These are phyloP conservation scores for Sarcomyxa edulis DNA, from an alignment of 768 basidiomycete species.

Conservation along the genomic window DNA sequence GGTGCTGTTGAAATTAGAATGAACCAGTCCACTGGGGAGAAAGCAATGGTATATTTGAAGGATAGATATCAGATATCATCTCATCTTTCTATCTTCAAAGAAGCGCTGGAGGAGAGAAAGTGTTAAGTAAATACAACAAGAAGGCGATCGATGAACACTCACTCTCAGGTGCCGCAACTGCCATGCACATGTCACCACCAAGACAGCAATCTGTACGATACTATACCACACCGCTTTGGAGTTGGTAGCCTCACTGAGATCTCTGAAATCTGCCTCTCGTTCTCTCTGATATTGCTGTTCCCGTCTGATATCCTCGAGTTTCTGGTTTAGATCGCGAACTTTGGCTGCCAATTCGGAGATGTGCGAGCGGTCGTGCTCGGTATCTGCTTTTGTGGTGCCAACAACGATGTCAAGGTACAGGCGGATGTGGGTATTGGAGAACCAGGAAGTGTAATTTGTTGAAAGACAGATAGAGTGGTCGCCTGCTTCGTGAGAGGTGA, in stretches of 20 bases:
- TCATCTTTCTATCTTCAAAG: constrained; percentile 83
- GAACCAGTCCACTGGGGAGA: constrained; percentile 6
- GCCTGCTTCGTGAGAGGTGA: constrained; percentile 94
- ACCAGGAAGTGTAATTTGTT: constrained; percentile 90
- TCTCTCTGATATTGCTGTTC: constrained; percentile 99
- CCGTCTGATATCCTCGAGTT: constrained; percentile 85
- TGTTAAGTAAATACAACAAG: constrained; percentile 4
- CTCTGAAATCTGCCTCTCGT: constrained; percentile 83
- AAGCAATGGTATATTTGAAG: constrained; percentile 8
- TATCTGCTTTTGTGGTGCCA: constrained; percentile 79
- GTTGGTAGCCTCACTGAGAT: constrained; percentile 88
- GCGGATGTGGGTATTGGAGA: constrained; percentile 81
- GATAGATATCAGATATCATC: constrained; percentile 29
- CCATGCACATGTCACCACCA: constrained; percentile 86
- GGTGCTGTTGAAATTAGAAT: constrained; percentile 34
- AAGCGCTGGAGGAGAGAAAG: constrained; percentile 47
- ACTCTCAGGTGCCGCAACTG: constrained; percentile 91
- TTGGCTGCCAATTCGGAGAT: constrained; percentile 77
- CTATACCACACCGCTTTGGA: constrained; percentile 95
- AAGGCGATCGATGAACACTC: constrained; percentile 18
- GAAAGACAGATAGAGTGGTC: constrained; percentile 97
- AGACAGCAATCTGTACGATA: constrained; percentile 76
- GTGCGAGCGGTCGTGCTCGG: constrained; percentile 84
- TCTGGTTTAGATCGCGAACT: constrained; percentile 89
- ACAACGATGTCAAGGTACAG: constrained; percentile 94